Percentiles rank a stretch among this genome's conserved stretches.
Conservation (phyloP, 306 rosid genomes). For the Vicia faba region DNA sequence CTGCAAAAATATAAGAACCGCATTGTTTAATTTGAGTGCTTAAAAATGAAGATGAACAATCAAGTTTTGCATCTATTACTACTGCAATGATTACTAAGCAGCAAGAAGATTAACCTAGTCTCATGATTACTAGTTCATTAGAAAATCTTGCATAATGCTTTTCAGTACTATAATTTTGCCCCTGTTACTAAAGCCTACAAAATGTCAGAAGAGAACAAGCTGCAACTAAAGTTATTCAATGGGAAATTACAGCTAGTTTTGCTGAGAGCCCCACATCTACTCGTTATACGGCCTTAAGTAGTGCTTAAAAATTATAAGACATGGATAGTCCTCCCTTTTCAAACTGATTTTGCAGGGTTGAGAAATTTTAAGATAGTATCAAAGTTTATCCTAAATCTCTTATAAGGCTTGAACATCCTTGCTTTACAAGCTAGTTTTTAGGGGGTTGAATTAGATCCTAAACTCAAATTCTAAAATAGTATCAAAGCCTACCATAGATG, state of each 20-base stretch:
- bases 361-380: too few relatives aligned
- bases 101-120: neutral
- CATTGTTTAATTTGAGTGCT: slow-evolving; percentile 23
- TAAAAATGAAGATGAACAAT: slow-evolving; percentile 1
- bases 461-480: neutral
- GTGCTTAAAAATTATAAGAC: too few relatives aligned
- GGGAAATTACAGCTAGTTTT: neutral
- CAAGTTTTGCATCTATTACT: slow-evolving; percentile 8
- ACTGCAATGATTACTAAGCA: neutral
- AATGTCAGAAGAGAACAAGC: slow-evolving; percentile 7
- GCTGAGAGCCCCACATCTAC: neutral
- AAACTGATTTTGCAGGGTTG: too few relatives aligned
- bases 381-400: too few relatives aligned
- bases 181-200: slow-evolving; percentile 7
- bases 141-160: slow-evolving; percentile 2
- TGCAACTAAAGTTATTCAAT: neutral
- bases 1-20: slow-evolving; percentile 47
- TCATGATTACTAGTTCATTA: neutral
- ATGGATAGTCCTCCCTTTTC: too few relatives aligned
- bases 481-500: neutral
- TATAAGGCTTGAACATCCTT: too few relatives aligned
- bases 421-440: neutral
- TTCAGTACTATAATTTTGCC: neutral
- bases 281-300: neutral
- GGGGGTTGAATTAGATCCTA: neutral